These are phyloP conservation scores for Aspergillus nomiae DNA, from an alignment of 2,329 filamentous ascomycete genomes.

Conservation along the genomic window DNA sequence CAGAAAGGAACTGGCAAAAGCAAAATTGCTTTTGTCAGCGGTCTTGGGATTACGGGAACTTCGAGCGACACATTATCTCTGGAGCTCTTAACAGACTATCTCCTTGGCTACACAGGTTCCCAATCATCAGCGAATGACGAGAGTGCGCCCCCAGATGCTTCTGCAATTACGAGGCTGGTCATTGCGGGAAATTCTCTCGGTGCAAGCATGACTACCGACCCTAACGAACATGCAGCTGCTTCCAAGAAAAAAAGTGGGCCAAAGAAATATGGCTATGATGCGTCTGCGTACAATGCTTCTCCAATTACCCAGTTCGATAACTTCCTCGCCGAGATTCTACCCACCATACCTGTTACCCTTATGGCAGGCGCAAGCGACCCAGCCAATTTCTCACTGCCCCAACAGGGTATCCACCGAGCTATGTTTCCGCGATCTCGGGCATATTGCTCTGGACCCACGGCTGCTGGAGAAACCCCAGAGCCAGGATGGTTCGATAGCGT, in stretches of 20 bases:
- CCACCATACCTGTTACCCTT: constrained; percentile 83
- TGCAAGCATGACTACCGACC: constrained; percentile 36
- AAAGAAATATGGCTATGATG: constrained; percentile 95
- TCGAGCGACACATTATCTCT: constrained; percentile 74
- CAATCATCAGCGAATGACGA: constrained; percentile 54
- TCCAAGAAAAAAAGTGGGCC: constrained; percentile 51
- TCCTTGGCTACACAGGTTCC: constrained; percentile 77
- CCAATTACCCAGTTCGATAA: constrained; percentile 82
- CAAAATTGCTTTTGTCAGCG: constrained; percentile 88
- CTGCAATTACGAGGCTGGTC: constrained; percentile 77
- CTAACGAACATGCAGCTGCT: constrained; percentile 26
- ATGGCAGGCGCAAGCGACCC: constrained; percentile 84
- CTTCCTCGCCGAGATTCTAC: constrained; percentile 78
- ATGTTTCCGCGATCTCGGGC: constrained; percentile 79
- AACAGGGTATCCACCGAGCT: constrained; percentile 89
- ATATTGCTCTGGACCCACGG: constrained; percentile 55
- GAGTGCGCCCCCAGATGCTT: constrained; percentile 33
- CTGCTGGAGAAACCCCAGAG: constrained; percentile 41
- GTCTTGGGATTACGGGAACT: constrained; percentile 77
- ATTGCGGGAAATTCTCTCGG: constrained; percentile 88
- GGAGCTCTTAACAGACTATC: constrained; percentile 79
- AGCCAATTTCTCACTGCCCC: constrained; percentile 84
- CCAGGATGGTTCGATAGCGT: constrained; percentile 81
- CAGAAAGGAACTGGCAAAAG: constrained; percentile 51
- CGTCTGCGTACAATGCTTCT: constrained; percentile 79